Evolutionary conservation across 2,329 filamentous ascomycete species (phyloP).

Genomic region (Monilinia vaccinii-corymbosi): DNA sequence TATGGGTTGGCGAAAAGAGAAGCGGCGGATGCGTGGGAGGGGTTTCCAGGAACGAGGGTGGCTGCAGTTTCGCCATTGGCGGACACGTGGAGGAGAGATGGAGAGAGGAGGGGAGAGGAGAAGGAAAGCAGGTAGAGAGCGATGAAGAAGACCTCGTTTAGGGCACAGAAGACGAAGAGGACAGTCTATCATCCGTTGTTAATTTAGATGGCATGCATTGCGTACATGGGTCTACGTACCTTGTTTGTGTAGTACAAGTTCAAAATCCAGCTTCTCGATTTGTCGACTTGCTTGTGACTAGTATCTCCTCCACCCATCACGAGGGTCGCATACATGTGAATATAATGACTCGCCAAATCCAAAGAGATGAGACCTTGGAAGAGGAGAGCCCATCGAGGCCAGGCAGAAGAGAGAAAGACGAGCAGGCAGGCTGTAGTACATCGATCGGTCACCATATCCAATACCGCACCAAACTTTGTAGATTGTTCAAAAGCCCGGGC

Average conservation of each 20-base stretch:
- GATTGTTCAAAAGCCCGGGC: slow-evolving; percentile 81
- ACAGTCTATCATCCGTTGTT: slow-evolving; percentile 52
- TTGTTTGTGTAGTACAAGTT: slow-evolving; percentile 97
- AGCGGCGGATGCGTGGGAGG: slow-evolving; percentile 58
- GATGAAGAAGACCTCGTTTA: slow-evolving; percentile 98
- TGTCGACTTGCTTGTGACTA: slow-evolving; percentile 91
- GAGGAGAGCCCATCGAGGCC: slow-evolving; percentile 85
- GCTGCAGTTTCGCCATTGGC: slow-evolving; percentile 44
- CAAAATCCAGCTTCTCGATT: slow-evolving; percentile 77
- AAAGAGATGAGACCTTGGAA: slow-evolving; percentile 91
- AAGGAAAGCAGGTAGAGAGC: slow-evolving; percentile 96
- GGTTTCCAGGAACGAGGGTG: slow-evolving; percentile 54
- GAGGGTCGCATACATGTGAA: slow-evolving; percentile 97
- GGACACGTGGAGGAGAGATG: slow-evolving; percentile 61
- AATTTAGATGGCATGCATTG: not conserved
- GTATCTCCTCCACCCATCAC: slow-evolving; percentile 71
- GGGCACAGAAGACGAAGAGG: slow-evolving; percentile 77
- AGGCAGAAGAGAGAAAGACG: slow-evolving; percentile 89
- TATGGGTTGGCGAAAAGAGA: slow-evolving; percentile 82
- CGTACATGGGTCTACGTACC: slow-evolving; percentile 48
- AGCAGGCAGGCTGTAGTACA: slow-evolving; percentile 94
- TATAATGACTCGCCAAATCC: slow-evolving; percentile 93
- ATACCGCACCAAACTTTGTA: slow-evolving; percentile 88
- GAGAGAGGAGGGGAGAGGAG: slow-evolving; percentile 80
- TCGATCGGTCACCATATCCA: slow-evolving; percentile 98